phyloP scores from a whole-genome alignment of 192 early-diverging fungal species.

The Geranomyces variabilis region DNA sequence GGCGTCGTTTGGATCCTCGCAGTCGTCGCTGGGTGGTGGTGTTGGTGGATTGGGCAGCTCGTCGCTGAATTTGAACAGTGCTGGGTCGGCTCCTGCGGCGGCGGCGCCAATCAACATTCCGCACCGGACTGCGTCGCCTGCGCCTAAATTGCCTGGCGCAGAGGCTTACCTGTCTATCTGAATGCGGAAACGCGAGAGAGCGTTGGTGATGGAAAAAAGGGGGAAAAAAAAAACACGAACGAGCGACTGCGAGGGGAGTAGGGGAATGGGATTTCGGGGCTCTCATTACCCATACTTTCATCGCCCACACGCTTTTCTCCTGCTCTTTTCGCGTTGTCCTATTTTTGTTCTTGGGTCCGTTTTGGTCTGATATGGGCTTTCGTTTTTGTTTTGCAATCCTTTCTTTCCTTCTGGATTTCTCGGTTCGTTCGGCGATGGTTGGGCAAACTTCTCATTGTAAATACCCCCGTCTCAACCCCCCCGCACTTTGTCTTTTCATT shows the following conservation, averaged over 20 bases:
- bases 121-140: not conserved
- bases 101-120: too few relatives aligned
- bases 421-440: too few relatives aligned
- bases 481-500: too few relatives aligned
- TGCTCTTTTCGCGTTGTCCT: too few relatives aligned
- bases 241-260: too few relatives aligned
- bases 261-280: too few relatives aligned
- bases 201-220: not conserved
- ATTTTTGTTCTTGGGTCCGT: not conserved
- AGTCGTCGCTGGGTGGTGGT: not conserved
- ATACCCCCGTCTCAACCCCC: too few relatives aligned
- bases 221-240: too few relatives aligned
- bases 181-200: not conserved
- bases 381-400: not conserved
- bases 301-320: too few relatives aligned
- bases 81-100: not conserved
- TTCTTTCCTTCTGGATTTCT: not conserved
- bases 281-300: too few relatives aligned
- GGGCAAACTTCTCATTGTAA: too few relatives aligned
- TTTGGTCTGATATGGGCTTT: not conserved
- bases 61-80: not conserved
- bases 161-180: constrained; percentile 20
- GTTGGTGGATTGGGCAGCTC: not conserved
- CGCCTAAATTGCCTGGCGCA: constrained; percentile 13
- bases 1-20: constrained; percentile 19